Evolutionary conservation across 2,329 filamentous ascomycete genomes (phyloP).

Genomic region (Colletotrichum sublineola): DNA sequence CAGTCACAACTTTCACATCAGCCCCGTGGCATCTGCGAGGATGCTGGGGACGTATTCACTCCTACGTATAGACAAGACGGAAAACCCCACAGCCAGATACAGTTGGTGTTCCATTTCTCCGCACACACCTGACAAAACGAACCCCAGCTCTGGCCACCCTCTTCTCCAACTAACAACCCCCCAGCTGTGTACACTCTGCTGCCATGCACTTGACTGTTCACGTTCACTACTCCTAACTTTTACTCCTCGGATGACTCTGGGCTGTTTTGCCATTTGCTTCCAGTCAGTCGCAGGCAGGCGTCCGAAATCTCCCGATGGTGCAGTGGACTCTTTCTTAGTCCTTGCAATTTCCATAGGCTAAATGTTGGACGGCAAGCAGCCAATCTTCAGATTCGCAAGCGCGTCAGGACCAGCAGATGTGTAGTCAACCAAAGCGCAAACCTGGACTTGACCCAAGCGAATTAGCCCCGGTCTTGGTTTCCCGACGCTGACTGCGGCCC

Average conservation of each 20-base stretch:
- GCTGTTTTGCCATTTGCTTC: neutral
- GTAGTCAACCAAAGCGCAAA: constrained; percentile 7
- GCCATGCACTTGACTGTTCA: constrained; percentile 8
- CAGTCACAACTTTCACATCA: constrained; percentile 27
- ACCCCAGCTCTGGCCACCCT: constrained; percentile 25
- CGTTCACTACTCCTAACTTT: constrained; percentile 3
- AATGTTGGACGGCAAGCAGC: constrained; percentile 5
- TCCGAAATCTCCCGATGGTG: constrained; percentile 39
- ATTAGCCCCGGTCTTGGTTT: neutral
- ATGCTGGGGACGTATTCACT: neutral
- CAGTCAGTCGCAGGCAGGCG: neutral
- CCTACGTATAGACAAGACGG: neutral
- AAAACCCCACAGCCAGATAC: constrained; percentile 16
- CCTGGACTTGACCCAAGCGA: constrained; percentile 8
- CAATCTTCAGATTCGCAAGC: neutral
- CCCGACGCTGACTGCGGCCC: neutral
- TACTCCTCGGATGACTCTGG: neutral
- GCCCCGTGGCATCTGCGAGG: constrained; percentile 30
- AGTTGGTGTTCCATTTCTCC: constrained; percentile 25
- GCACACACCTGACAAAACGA: constrained; percentile 11
- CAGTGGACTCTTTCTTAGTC: constrained; percentile 10
- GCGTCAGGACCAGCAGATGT: constrained; percentile 14
- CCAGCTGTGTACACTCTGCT: neutral
- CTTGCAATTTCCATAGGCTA: constrained; percentile 23
- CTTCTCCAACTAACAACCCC: constrained; percentile 10